phyloP scores from a whole-genome alignment of 305 asterid species.

The Solanum chacoense region DNA sequence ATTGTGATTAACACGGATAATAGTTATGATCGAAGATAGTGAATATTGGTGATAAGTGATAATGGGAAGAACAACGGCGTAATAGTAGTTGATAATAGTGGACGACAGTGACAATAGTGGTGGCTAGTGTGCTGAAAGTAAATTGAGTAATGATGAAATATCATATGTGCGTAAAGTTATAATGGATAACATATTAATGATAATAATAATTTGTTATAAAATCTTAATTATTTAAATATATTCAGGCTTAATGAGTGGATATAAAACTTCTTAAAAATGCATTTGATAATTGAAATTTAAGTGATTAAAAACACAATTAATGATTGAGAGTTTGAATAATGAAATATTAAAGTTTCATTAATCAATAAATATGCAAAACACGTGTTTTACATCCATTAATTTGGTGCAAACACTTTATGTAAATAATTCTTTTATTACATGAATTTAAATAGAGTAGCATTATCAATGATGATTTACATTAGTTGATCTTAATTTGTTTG shows the following conservation, averaged over 20 bases:
- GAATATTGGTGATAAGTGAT: neutral
- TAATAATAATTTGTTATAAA: neutral
- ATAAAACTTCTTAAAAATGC: neutral
- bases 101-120: neutral
- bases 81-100: neutral
- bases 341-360: neutral
- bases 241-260: neutral
- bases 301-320: neutral
- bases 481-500: neutral
- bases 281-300: neutral
- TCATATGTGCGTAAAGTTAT: neutral
- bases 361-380: neutral
- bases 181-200: neutral
- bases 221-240: neutral
- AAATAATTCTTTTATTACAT: neutral
- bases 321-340: neutral
- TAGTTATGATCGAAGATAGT: neutral
- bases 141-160: neutral
- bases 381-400: neutral
- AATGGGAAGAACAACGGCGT: neutral
- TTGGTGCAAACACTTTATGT: neutral
- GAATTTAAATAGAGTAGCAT: neutral
- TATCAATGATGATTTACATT: neutral
- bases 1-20: neutral
- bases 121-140: neutral